phyloP scores from a whole-genome alignment of 2,329 filamentous ascomycete genomes.

The Nemania bipapillata region DNA sequence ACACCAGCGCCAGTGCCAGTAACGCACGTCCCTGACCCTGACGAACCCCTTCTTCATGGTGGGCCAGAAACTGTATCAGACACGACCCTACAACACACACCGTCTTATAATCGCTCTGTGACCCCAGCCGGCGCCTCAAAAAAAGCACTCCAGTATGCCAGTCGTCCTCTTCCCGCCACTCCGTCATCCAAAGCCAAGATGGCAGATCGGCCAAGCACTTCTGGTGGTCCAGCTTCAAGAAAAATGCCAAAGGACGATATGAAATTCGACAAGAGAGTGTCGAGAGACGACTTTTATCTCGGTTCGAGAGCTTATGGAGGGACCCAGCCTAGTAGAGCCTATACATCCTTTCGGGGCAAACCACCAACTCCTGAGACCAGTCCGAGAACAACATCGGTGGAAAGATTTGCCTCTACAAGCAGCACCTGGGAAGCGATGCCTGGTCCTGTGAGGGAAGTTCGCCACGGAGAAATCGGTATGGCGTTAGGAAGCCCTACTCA shows the following conservation, averaged over 20 bases:
- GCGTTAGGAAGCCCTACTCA: constrained; percentile 76
- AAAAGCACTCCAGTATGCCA: constrained; percentile 43
- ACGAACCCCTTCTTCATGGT: constrained; percentile 45
- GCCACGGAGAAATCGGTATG: constrained; percentile 71
- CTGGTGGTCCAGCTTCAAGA: constrained; percentile 52
- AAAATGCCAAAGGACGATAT: constrained; percentile 47
- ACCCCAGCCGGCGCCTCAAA: constrained; percentile 38
- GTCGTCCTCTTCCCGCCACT: constrained; percentile 45
- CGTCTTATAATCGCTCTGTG: constrained; percentile 45
- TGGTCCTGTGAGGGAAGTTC: constrained; percentile 57
- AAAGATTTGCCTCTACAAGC: constrained; percentile 50
- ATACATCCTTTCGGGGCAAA: constrained; percentile 56
- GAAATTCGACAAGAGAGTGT: constrained; percentile 58
- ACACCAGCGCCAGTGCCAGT: constrained; percentile 47
- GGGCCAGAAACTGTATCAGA: constrained; percentile 50
- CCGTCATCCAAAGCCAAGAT: constrained; percentile 45
- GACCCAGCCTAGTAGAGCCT: constrained; percentile 54
- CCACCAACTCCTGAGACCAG: constrained; percentile 59
- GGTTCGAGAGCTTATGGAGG: constrained; percentile 48
- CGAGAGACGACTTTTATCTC: constrained; percentile 58
- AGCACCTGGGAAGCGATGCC: constrained; percentile 56
- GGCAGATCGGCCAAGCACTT: constrained; percentile 57
- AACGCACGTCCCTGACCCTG: constrained; percentile 48
- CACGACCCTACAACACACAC: constrained; percentile 43
- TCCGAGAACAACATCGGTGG: constrained; percentile 50